Evolutionary conservation across 2,329 filamentous ascomycete species (phyloP), one percentile per base, ranked within the genome.

Genomic region (Fusarium subtropicale): DNA sequence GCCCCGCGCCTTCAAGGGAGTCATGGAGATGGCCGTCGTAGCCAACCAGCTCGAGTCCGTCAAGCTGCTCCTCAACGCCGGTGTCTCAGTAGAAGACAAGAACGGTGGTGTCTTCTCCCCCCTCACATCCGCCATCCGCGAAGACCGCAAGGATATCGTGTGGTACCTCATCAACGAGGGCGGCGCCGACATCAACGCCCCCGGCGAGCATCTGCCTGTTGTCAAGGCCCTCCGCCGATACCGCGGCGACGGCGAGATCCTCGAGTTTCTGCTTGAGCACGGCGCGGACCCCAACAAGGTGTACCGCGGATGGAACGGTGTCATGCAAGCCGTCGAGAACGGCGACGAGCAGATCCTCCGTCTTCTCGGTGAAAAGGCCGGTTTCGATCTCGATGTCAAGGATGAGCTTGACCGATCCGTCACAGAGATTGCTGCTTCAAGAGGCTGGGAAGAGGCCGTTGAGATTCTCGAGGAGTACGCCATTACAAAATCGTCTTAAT

Each of bases 101-200:
- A 92, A 90, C 74, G 90, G 89, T 22, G 90, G 90, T 55, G 90
- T 92, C 50, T 92, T 92, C 80, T 91, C 88, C 1, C 88, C 89
- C 0, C 83, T 92, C 6, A 92, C 89, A 0, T 90, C 88, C 0
- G 88, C 88, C 11, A 87, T 91, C 58, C 87, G 89, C 15, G 90
- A 92, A 76, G 81, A 87, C 28, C 83, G 84, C 69, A 86, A 84
- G 45, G 84, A 86, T 1, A 91, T 91, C 58, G 87, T 90, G 41
- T 77, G 76, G 6, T 91, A 83, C 79, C 83, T 92, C 12, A 81
- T 92, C 60, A 83, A 87, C 50, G 85, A 89, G 64, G 88, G 85
- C 2, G 85, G 84, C 11, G 90, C 89, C 0, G 88, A 91, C 71
- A 84, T 88, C 45, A 91, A 91, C 74, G 82, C 87, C 0, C 89